Evolutionary conservation across 441 rosid species (phyloP), one percentile per base, ranked within the genome.

Genomic region (Isatis lusitanica): DNA sequence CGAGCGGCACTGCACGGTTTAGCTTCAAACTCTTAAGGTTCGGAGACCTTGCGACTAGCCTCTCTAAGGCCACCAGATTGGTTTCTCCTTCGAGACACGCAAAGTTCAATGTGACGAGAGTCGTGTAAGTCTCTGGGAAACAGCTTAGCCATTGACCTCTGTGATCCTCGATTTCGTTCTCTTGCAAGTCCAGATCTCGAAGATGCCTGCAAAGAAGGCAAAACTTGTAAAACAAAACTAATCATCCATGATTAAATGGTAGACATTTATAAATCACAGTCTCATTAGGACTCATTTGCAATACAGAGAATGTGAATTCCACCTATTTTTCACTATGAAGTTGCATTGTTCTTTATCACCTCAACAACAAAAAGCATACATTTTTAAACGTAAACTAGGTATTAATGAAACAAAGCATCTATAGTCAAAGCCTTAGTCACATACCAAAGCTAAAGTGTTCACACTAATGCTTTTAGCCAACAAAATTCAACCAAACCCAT

Each of bases 61-160:
- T 88, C 86, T 86, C 97, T n/a, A 94, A 83, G 10, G 92, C 92
- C 56, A 83, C 85, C 40, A 87, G 78, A 70, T 87, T 92, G 70
- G 90, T 86, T 36, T 92, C 95, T 58, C 97, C 97, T 80, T 86
- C 90, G n/a, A 94, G 91, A 83, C 98, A 94, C 16, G 98, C 91
- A 57, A 94, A 87, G 82, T 94, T 92, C 42, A 94, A 84, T 18
- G 97, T 87, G 24, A 83, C 91, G 17, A 94, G 94, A 53, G 90
- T 86, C 1, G 96, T 92, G 10, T 75, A 83, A 75, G 79, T 80
- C 11, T 94, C 97, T 8, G 96, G 93, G 73, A 94, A 92, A 82
- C 88, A 83, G 81, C 88, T 89, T 15, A 94, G 80, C 98, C 98
- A 94, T 59, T 90, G 95, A 67, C 95, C 92, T 76, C 93, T 85